Base-by-base conservation (phyloP, 1,284 basidiomycete genomes). In the Rhodotorula sp. region DNA sequence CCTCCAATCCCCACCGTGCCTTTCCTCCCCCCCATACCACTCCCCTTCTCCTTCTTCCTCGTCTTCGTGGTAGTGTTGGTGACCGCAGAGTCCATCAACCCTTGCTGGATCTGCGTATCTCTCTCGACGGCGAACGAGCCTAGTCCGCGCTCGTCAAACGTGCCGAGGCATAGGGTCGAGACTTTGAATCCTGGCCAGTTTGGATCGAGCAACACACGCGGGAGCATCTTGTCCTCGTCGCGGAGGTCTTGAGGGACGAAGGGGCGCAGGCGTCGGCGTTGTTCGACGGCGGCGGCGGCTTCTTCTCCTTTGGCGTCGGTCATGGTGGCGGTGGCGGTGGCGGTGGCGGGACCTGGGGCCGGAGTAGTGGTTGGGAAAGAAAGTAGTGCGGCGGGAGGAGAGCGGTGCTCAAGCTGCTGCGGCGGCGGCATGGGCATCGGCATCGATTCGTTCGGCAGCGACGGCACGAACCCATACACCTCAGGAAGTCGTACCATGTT, bases 81-180 rank as follows among this genome's bases (percentile, higher is more conserved):
- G 14, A 3, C 3, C 30, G 30, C 29, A 37, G 66, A 42, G 45
- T 54, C 53, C 29, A 70, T 30, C 22, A 59, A 24, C 1, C 68
- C 64, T 14, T 56, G 45, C 29, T 51, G 24, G 26, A 66, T 49
- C 24, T 45, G 24, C 10, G 53, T 57, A 5, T 55, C 45, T 6
- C 64, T 49, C 33, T 70, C 64, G 18, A 51, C 26, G 24, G 26
- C 20, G 46, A 66, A 70, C n/a, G 12, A 12, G 1, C 17, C 51
- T 53, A 66, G 63, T 4, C n/a, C 45, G 14, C 64, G 60, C 48
- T 70, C 68, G 61, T 70, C 57, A 51, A 70, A 42, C 6, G n/a
- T 10, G 45, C 68, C 68, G 61, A 70, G 64, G 30, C 54, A 54
- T 6, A 70, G 42, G 4, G 60, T 24, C 7, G 48, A 26, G 57